A percentile compares a stretch with the other conserved stretches of the same genome.
Evolutionary conservation across 805 yeast species (phyloP).

Genomic region (Candida insectalens): DNA sequence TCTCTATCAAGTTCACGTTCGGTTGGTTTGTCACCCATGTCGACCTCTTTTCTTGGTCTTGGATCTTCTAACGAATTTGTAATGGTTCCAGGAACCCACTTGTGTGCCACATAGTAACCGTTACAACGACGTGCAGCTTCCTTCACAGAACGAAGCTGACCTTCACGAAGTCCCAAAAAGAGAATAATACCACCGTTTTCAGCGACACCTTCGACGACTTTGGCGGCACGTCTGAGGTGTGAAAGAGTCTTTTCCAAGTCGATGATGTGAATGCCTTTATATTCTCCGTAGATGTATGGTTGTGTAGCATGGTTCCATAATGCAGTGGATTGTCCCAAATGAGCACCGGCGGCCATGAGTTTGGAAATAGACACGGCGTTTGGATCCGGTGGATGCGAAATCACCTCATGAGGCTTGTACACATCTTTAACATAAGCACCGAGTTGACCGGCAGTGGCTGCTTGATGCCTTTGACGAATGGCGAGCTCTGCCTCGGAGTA

Average conservation of each 20-base stretch:
- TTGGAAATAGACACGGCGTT: slow-evolving; percentile 56
- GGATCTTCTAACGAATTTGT: slow-evolving; percentile 61
- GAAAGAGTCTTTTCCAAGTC: slow-evolving; percentile 78
- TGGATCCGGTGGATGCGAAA: slow-evolving; percentile 46
- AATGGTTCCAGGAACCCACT: slow-evolving; percentile 94
- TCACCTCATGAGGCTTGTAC: slow-evolving; percentile 61
- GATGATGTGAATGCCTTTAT: slow-evolving; percentile 85
- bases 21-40: slow-evolving; percentile 62
- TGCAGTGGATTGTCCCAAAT: slow-evolving; percentile 82
- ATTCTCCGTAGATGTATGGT: slow-evolving; percentile 79
- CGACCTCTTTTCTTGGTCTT: slow-evolving; percentile 67
- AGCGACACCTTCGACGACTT: slow-evolving; percentile 75
- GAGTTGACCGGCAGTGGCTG: slow-evolving; percentile 38
- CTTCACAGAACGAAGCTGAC: slow-evolving; percentile 65
- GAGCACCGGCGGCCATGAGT: slow-evolving; percentile 87
- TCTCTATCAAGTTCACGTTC: slow-evolving; percentile 42
- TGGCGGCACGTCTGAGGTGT: slow-evolving; percentile 71
- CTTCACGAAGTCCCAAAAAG: slow-evolving; percentile 76
- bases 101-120: slow-evolving; percentile 72
- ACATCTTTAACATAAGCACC: slow-evolving; percentile 61
- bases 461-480: slow-evolving; percentile 61
- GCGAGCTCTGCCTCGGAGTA: slow-evolving; percentile 72
- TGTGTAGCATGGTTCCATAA: slow-evolving; percentile 75
- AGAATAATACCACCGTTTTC: slow-evolving; percentile 73
- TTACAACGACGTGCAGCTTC: slow-evolving; percentile 69